These are phyloP conservation scores for Solanum lycopersicoides DNA, from an alignment of 257 asterid species.

Conservation along the genomic window DNA sequence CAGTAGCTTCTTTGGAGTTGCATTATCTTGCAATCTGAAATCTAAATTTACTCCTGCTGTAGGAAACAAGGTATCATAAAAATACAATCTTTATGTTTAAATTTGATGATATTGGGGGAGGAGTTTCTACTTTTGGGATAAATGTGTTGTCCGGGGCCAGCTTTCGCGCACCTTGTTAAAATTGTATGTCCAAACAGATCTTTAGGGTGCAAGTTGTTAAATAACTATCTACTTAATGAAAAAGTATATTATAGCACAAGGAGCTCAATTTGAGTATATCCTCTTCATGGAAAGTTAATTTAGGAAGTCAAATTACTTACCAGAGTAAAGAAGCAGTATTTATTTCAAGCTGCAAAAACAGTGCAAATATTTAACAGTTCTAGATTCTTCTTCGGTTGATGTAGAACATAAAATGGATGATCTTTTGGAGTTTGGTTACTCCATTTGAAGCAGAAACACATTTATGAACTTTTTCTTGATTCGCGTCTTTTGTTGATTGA, in stretches of 20 bases:
- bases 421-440: not conserved
- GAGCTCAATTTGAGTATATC: not conserved
- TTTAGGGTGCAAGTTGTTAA: not conserved
- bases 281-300: not conserved
- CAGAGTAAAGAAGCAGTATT: not conserved
- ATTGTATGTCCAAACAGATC: not conserved
- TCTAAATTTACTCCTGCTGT: constrained; percentile 34
- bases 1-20: constrained; percentile 57
- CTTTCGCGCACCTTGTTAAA: no score
- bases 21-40: constrained; percentile 49
- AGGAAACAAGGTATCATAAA: constrained; percentile 31
- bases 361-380: not conserved
- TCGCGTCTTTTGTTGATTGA: not conserved
- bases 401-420: not conserved
- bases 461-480: not conserved
- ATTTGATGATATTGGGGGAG: not conserved
- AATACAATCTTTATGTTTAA: not conserved
- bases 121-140: not conserved
- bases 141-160: not conserved
- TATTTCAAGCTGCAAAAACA: not conserved
- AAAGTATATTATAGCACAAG: not conserved
- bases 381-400: not conserved
- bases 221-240: not conserved
- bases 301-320: not conserved
- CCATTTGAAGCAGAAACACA: not conserved